A percentile compares a stretch with the other conserved stretches of the same genome.
Evolutionary conservation across 2,329 filamentous ascomycete genomes (phyloP).

Genomic region (Elsinoe batatas): DNA sequence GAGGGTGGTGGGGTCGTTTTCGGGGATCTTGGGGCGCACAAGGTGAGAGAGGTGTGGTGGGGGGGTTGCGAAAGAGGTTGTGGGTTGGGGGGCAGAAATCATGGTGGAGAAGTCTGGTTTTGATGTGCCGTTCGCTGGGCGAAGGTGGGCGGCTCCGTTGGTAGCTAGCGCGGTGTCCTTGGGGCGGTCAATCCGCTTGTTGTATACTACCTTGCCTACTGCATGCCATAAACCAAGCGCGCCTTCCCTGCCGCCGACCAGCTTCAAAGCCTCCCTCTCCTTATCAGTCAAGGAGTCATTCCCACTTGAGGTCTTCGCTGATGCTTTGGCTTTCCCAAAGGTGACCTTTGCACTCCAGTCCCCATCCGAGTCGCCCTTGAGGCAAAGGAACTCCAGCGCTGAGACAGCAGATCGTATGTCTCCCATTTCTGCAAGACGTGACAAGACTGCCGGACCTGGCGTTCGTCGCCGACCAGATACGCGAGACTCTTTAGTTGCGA

Average conservation of each 20-base stretch:
- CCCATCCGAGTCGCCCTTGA: slow-evolving; percentile 65
- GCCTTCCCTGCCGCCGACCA: slow-evolving; percentile 78
- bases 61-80: slow-evolving; percentile 27
- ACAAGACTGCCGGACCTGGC: slow-evolving; percentile 69
- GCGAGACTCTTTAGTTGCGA: slow-evolving; percentile 76
- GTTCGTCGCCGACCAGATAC: slow-evolving; percentile 65
- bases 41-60: slow-evolving; percentile 38
- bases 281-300: slow-evolving; percentile 53
- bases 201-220: slow-evolving; percentile 91
- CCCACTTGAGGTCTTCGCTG: slow-evolving; percentile 45
- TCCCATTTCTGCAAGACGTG: slow-evolving; percentile 71
- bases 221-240: slow-evolving; percentile 93
- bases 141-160: too few relatives aligned
- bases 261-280: slow-evolving; percentile 68
- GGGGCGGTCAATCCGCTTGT: slow-evolving; percentile 62
- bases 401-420: slow-evolving; percentile 90
- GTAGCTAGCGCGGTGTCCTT: too few relatives aligned
- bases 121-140: too few relatives aligned
- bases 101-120: neutral
- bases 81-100: neutral
- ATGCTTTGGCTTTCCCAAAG: slow-evolving; percentile 59
- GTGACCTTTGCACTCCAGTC: slow-evolving; percentile 67
- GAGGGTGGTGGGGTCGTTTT: slow-evolving; percentile 52
- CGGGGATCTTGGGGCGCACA: slow-evolving; percentile 34
- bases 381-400: slow-evolving; percentile 81